These are phyloP conservation scores for Hyaloscypha variabilis DNA, from an alignment of 495 filamentous ascomycete species.

Conservation along the genomic window DNA sequence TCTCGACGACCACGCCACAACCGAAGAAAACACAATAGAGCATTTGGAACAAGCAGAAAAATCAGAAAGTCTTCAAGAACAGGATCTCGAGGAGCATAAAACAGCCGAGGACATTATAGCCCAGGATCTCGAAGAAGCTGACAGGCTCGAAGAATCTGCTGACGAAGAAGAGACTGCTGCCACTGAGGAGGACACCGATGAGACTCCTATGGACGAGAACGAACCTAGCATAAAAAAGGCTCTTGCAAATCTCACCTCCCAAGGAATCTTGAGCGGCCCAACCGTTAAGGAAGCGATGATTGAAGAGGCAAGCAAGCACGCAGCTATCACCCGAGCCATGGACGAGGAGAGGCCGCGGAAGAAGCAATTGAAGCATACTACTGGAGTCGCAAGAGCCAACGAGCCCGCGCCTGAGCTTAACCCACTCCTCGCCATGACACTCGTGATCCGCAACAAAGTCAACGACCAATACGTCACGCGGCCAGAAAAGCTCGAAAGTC, in stretches of 20 bases:
- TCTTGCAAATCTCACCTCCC: not conserved
- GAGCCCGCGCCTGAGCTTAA: conserved; percentile 19
- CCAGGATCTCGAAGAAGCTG: not conserved
- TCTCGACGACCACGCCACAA: not conserved
- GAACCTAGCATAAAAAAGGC: not conserved
- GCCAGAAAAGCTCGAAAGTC: conserved; percentile 49
- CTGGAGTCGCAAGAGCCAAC: not conserved
- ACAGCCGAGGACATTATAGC: not conserved
- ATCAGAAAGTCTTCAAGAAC: not conserved
- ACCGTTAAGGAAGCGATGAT: not conserved
- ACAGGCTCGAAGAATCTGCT: not conserved
- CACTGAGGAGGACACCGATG: not conserved
- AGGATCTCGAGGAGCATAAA: not conserved
- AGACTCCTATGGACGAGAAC: not conserved
- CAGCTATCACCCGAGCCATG: not conserved
- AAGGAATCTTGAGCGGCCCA: not conserved
- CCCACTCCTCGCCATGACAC: conserved; percentile 63
- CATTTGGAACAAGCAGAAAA: not conserved
- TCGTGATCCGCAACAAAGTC: conserved; percentile 73
- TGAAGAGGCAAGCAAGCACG: not conserved
- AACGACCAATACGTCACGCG: conserved; percentile 66
- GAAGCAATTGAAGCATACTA: not conserved
- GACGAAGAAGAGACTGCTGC: not conserved
- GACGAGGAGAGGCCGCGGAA: not conserved
- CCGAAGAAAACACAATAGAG: not conserved